Base-by-base conservation (phyloP, 163 green algal species). In the Scenedesmus sp. region DNA sequence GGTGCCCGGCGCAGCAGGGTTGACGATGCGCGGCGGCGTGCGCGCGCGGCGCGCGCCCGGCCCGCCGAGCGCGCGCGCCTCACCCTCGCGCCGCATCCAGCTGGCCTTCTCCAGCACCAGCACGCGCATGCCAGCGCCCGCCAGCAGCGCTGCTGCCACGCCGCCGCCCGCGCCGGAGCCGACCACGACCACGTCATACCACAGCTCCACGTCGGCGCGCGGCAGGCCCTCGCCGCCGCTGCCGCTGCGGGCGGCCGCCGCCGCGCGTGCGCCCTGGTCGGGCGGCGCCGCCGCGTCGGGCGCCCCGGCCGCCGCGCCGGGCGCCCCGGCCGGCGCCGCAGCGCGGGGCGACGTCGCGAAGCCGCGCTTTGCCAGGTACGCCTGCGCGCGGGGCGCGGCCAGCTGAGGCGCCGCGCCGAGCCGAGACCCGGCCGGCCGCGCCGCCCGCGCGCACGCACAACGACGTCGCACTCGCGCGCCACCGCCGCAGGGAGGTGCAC, bases 141-240 rank as follows among this genome's bases (percentile, higher is more conserved):
- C 86, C 44, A 96, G 83, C 62, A 87, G 56, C 9, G 81, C 88
- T 2, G 90, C 87, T n/a, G 85, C 77, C 20, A 92, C 86, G 14
- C 87, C 87, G 22, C 91, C 91, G 24, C 91, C 91, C 14, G 85
- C 85, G 20, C 91, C 91, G 29, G 74, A 89, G 3, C 91, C 91
- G n/a, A 95, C 82, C 10, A 96, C 65, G 1, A 95, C 88, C 6
- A 83, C 89, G 70, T 96, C 91, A 60, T 74, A 87, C 51, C 18
- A 63, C 50, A 74, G n/a, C 24, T 75, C 31, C 9, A 81, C 17
- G 3, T 76, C 63, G 31, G 34, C 9, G 26, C 57, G 58, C 26
- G 65, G 51, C 11, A 73, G 14, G 2, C 17, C 20, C 24, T 2
- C 33, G 39, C 54, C 26, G 70, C 70, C 39, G 53, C 70, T 29